Conservation (phyloP, 2,329 filamentous ascomycete genomes). For the Ascochyta clinopodiicola region DNA sequence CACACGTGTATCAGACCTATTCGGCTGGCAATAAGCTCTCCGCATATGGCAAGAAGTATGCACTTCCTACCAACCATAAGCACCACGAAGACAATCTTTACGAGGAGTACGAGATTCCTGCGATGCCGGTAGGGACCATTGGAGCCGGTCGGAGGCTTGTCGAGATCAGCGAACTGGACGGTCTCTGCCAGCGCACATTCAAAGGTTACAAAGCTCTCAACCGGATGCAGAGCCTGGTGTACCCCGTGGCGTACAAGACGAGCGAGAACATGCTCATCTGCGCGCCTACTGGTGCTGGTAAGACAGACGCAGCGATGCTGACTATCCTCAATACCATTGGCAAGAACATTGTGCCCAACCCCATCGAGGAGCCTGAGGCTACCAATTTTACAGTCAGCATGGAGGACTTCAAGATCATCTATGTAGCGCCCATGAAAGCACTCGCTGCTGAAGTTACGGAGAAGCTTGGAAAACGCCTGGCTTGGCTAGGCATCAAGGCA, state of each 20-base stretch:
- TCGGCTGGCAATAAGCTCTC: conserved; percentile 86
- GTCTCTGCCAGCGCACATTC: conserved; percentile 88
- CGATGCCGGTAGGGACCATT: conserved; percentile 76
- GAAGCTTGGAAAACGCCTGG: conserved; percentile 87
- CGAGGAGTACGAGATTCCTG: conserved; percentile 88
- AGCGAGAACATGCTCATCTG: conserved; percentile 99
- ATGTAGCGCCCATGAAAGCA: conserved; percentile 99
- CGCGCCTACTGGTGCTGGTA: conserved; percentile 96
- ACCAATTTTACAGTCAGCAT: conserved; percentile 81
- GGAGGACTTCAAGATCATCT: conserved; percentile 97
- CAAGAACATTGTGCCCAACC: conserved; percentile 82
- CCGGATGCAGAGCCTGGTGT: conserved; percentile 97
- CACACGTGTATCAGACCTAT: conserved; percentile 88
- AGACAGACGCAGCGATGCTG: conserved; percentile 97
- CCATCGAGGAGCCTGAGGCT: conserved; percentile 73
- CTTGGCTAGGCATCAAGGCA: conserved; percentile 91
- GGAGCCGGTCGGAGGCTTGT: conserved; percentile 77
- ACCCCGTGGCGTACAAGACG: conserved; percentile 92
- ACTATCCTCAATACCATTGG: conserved; percentile 90
- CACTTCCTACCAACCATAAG: conserved; percentile 76
- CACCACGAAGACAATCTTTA: conserved; percentile 78
- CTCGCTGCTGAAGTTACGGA: conserved; percentile 95
- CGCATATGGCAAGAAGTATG: conserved; percentile 79
- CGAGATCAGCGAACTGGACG: conserved; percentile 82
- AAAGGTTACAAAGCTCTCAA: conserved; percentile 92